Conservation (phyloP, 2,329 filamentous ascomycete genomes). For the Apiospora rasikravindrae region DNA sequence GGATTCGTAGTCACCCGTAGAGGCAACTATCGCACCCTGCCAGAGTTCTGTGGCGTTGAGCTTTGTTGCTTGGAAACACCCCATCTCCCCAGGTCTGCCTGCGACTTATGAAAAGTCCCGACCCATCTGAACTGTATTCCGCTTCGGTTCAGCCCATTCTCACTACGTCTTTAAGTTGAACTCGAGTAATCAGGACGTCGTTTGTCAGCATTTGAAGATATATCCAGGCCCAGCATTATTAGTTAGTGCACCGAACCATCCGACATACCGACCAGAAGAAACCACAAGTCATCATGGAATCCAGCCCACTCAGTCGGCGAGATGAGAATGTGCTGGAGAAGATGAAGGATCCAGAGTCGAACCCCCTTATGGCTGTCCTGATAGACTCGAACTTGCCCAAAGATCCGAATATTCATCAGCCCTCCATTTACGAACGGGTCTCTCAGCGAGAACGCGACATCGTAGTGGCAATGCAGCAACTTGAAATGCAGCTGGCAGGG, state of each 20-base stretch:
- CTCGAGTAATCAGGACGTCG: neutral
- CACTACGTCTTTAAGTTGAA: neutral
- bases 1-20: neutral
- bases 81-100: neutral
- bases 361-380: slow-evolving; percentile 59
- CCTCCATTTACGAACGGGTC: slow-evolving; percentile 55
- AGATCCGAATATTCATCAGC: slow-evolving; percentile 62
- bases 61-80: neutral
- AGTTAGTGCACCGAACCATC: neutral
- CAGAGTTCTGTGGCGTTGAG: neutral
- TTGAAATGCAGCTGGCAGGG: slow-evolving; percentile 58
- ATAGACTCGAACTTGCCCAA: slow-evolving; percentile 60
- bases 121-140: neutral
- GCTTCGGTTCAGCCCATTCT: neutral
- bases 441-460: slow-evolving; percentile 58
- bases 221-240: neutral
- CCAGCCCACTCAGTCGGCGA: slow-evolving; percentile 56
- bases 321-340: slow-evolving; percentile 69
- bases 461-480: slow-evolving; percentile 57
- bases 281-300: slow-evolving; percentile 48
- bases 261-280: no score
- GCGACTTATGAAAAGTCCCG: neutral
- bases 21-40: slow-evolving; percentile 5
- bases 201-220: neutral
- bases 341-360: slow-evolving; percentile 69